Base-by-base conservation (phyloP, 352 stramenopile species). In the Globisporangium emineosum region DNA sequence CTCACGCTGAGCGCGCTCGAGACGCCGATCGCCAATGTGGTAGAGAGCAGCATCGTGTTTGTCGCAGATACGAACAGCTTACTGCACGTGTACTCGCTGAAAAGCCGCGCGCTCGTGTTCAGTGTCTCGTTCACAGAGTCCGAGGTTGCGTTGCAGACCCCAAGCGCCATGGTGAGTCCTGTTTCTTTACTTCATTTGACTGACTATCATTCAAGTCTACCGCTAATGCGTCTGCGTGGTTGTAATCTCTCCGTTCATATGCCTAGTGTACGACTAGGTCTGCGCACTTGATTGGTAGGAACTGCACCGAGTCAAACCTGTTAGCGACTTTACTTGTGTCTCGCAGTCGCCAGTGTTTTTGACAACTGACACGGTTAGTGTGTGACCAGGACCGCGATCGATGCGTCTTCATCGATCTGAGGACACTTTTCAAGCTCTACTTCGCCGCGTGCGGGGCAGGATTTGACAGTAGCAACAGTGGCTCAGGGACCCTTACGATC, bases 351-450 rank as follows among this genome's bases (percentile, higher is more conserved):
- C 15, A 32, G 29, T n/a, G n/a, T 32, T 63, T 12, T 63, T 43
- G 57, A 52, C 42, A 63, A 37, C 50, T 64, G 50, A 47, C 59
- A 33, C 19, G 10, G 25, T 3, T 32, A 85, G 74, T 79, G 45
- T 79, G 72, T 54, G 67, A 78, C 13, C 74, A 81, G 72, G 49
- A 62, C 2, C 68, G 65, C 23, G 29, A 51, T 23, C 64, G 72
- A 9, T 54, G 76, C 19, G 59, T 64, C 1, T 12, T 75, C 29
- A 57, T 82, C 47, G 74, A 78, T 21, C 65, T 82, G 4, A 68
- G 65, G 15, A 30, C 70, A 9, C 49, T 85, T 4, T 82, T 85
- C 57, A 66, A 75, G 54, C 12, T 71, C 25, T 82, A 72, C n/a
- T 40, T 19, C 6, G n/a, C 9, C 7, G 19, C 19, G 2, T 43